Percentiles rank a stretch among this genome's conserved stretches.
Evolutionary conservation across 1,284 basidiomycete genomes (phyloP).

Genomic region (Puccinia triticina): DNA sequence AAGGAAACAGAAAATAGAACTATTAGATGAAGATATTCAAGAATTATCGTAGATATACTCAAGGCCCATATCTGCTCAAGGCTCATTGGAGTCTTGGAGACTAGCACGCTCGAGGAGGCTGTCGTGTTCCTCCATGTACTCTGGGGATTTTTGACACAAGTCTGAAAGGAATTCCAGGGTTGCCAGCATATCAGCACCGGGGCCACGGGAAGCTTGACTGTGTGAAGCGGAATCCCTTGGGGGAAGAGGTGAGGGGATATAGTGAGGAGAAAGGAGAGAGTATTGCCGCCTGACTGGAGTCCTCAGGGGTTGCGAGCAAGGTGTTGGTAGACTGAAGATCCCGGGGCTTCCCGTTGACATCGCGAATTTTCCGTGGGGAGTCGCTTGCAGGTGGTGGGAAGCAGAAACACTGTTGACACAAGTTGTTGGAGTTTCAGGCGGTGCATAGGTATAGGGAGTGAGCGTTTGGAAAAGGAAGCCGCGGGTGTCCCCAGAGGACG

Average conservation of each 20-base stretch:
- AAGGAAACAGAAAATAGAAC: too few species aligned
- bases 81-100: background rate
- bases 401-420: background rate
- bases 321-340: background rate
- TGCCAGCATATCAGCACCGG: constrained; percentile 21
- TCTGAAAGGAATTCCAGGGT: constrained; percentile 21
- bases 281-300: background rate
- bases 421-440: background rate
- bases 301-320: background rate
- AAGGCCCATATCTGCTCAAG: background rate
- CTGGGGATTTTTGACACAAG: constrained; percentile 4
- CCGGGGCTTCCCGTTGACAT: constrained; percentile 15
- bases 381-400: background rate
- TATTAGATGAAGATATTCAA: too few species aligned
- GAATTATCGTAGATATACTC: too few species aligned
- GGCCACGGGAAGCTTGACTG: constrained; percentile 2
- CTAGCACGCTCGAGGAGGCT: background rate
- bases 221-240: background rate
- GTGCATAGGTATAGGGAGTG: background rate
- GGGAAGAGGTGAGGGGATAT: constrained; percentile 3
- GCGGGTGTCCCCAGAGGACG: background rate
- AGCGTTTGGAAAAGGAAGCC: background rate
- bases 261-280: background rate
- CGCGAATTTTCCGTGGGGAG: background rate
- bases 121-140: background rate